These are phyloP conservation scores for Gonium pectorale DNA, from an alignment of 139 green algal genomes.

Conservation along the genomic window DNA sequence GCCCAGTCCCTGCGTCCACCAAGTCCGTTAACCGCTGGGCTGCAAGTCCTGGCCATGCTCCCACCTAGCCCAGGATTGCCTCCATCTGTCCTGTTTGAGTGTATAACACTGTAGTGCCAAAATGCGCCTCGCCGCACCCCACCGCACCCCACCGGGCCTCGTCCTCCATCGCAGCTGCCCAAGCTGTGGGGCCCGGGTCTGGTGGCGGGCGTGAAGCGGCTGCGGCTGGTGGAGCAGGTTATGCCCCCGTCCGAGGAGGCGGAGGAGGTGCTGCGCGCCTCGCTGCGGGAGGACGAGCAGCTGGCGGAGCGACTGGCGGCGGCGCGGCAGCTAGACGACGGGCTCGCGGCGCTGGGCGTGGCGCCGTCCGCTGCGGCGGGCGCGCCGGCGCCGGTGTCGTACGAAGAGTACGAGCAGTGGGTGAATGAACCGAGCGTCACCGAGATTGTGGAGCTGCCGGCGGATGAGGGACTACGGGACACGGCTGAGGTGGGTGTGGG, in stretches of 20 bases:
- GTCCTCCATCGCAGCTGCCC: neutral
- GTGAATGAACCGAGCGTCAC: neutral
- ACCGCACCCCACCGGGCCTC: too few relatives aligned
- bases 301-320: neutral
- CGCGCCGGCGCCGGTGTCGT: neutral
- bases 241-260: neutral
- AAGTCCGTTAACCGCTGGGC: too few relatives aligned
- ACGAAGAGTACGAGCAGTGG: constrained; percentile 31
- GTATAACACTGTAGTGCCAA: too few relatives aligned
- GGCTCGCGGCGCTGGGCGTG: too few relatives aligned
- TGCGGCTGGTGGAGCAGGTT: neutral
- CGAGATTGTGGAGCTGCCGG: constrained; percentile 16
- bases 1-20: too few relatives aligned
- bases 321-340: too few relatives aligned
- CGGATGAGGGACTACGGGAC: neutral
- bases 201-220: constrained; percentile 3
- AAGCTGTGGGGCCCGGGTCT: constrained; percentile 33
- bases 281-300: neutral
- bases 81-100: too few relatives aligned
- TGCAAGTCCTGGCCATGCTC: too few relatives aligned
- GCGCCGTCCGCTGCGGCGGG: too few relatives aligned
- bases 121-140: neutral
- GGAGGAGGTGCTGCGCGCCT: neutral
- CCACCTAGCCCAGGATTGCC: too few relatives aligned
- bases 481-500: constrained; percentile 1